These are phyloP conservation scores for Vanrija sp. DNA, from an alignment of 1,284 basidiomycete genomes.

Conservation along the genomic window DNA sequence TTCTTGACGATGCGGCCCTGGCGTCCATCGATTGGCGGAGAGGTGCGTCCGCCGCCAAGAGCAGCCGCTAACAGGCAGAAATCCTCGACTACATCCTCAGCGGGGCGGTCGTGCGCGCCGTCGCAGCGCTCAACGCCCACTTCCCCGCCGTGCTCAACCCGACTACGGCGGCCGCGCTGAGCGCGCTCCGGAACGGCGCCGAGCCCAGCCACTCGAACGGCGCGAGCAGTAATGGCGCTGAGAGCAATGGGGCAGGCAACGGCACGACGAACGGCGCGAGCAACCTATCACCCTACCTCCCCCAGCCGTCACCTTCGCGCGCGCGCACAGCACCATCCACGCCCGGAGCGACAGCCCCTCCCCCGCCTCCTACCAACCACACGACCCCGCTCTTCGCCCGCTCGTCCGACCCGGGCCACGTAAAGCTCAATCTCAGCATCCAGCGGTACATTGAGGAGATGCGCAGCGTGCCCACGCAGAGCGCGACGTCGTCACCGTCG, in stretches of 20 bases:
- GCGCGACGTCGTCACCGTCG: slow-evolving; percentile 26
- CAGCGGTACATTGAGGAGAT: slow-evolving; percentile 43
- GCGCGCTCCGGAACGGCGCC: not conserved
- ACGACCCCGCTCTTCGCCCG: slow-evolving; percentile 27
- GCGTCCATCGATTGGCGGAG: slow-evolving; percentile 31
- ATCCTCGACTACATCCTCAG: slow-evolving; percentile 42
- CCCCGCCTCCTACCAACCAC: slow-evolving; percentile 7
- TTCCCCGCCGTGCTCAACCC: slow-evolving; percentile 34
- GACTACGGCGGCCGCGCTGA: slow-evolving; percentile 3
- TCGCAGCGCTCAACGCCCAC: slow-evolving; percentile 32
- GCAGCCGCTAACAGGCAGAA: slow-evolving; percentile 6
- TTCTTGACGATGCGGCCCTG: slow-evolving; percentile 21
- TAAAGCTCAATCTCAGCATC: slow-evolving; percentile 44
- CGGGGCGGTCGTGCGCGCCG: slow-evolving; percentile 35
- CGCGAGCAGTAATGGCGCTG: slow-evolving; percentile 1
- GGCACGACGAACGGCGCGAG: not conserved
- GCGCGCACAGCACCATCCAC: too few species aligned
- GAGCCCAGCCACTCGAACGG: not conserved
- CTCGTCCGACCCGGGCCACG: slow-evolving; percentile 32
- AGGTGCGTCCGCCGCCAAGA: slow-evolving; percentile 22
- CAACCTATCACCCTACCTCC: not conserved
- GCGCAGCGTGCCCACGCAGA: slow-evolving; percentile 20
- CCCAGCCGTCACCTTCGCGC: not conserved
- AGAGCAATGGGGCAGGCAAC: not conserved
- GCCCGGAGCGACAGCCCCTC: not conserved